Base-by-base conservation (phyloP, 495 filamentous ascomycete genomes). In the Penicillium cataractarum region DNA sequence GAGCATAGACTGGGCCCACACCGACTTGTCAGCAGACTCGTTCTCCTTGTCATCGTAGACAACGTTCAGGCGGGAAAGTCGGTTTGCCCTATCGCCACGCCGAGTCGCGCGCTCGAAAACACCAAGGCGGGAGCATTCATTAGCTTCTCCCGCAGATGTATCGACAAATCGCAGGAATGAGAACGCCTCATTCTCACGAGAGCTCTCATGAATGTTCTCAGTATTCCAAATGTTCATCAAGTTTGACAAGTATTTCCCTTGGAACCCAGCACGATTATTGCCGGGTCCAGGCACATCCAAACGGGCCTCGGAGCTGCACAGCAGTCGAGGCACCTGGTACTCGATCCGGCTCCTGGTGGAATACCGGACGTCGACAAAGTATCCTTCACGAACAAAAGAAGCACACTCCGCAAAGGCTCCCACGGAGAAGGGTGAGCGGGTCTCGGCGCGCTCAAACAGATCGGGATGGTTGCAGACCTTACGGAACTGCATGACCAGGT, bases 391-490 rank as follows among this genome's bases (percentile, higher is more conserved):
- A 61, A 97, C 78, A 72, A 99, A 98, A 0, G 92, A 96, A 13
- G 90, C 93, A 10, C 93, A 97, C 75, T 98, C 96, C 19, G 93
- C 96, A 72, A 92, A 98, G 74, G 89, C 82, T 8, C 86, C 88
- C 60, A 89, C 83, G 2, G 91, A 92, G 70, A 93, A 89, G 0
- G 94, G 93, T 17, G 93, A 97, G 21, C 86, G 87, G 21, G 90
- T 96, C 60, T 98, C 95, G 17, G 94, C 93, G 46, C 96, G 87
- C 74, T 99, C 93, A 62, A 98, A 98, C 22, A 99, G 80, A 78
- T 99, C 95, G 3, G 95, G 95, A 74, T 99, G 95, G 69, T 99
- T 99, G 81, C 95, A 99, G 55, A 99, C 96, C 80, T 99, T 99
- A 58, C 95, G 88, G 85, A 99, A 99, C 76, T 99, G 96, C 95